Evolutionary conservation across 2,329 filamentous ascomycete species (phyloP).

Genomic region (Pseudogymnoascus sp.): DNA sequence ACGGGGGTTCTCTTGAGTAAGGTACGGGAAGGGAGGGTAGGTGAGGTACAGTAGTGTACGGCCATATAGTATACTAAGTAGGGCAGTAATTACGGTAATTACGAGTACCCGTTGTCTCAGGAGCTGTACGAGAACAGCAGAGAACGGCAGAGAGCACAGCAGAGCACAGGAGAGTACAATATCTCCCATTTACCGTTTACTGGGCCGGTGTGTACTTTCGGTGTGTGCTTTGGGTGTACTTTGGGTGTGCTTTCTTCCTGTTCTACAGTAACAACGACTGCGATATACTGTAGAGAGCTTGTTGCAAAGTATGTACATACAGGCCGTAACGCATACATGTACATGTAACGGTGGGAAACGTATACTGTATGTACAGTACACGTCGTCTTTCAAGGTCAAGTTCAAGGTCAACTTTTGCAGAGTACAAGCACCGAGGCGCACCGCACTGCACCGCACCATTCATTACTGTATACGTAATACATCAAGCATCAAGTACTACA

Average conservation of each 20-base stretch:
- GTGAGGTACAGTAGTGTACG: not conserved
- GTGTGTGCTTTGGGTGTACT: no score
- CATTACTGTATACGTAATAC: not conserved
- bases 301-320: not conserved
- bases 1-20: not conserved
- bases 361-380: conserved; percentile 2
- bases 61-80: not conserved
- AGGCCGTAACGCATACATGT: no score
- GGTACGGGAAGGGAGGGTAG: not conserved
- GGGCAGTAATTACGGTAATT: not conserved
- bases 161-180: not conserved
- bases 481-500: not conserved
- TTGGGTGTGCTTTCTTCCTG: conserved; percentile 6
- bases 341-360: no score
- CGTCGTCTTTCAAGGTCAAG: not conserved
- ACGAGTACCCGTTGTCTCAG: not conserved
- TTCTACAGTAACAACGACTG: not conserved
- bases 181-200: not conserved
- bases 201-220: no score
- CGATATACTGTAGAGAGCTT: no score
- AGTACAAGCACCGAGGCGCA: not conserved
- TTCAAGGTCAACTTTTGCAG: no score
- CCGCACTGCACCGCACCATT: not conserved
- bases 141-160: not conserved
- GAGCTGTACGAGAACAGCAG: not conserved